A percentile compares a stretch with the other conserved stretches of the same genome.
Evolutionary conservation across 2,329 filamentous ascomycete species (phyloP).

Genomic region (Pseudocercospora pini-densiflorae): DNA sequence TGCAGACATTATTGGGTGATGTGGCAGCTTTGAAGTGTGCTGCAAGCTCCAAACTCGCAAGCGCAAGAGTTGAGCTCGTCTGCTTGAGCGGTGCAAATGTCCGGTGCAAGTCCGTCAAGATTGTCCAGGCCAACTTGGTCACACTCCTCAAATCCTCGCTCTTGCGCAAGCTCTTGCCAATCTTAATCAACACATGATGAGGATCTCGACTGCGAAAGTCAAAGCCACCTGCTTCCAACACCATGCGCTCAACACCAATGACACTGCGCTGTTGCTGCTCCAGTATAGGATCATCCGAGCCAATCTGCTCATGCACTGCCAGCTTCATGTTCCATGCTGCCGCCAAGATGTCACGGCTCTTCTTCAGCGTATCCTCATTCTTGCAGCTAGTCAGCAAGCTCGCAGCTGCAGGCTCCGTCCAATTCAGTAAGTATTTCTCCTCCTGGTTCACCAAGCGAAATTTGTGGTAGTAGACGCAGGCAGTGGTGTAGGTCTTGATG

Average conservation of each 20-base stretch:
- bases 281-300: slow-evolving; percentile 83
- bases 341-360: slow-evolving; percentile 89
- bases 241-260: slow-evolving; percentile 87
- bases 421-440: slow-evolving; percentile 69
- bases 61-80: slow-evolving; percentile 80
- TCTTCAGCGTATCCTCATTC: slow-evolving; percentile 97
- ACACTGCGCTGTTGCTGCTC: slow-evolving; percentile 79
- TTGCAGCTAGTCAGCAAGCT: slow-evolving; percentile 94
- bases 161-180: slow-evolving; percentile 46
- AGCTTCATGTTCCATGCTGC: slow-evolving; percentile 85
- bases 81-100: slow-evolving; percentile 94
- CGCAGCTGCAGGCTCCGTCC: slow-evolving; percentile 83
- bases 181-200: slow-evolving; percentile 82
- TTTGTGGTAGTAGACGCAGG: slow-evolving; percentile 90
- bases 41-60: slow-evolving; percentile 81
- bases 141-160: slow-evolving; percentile 53
- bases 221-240: slow-evolving; percentile 90
- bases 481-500: slow-evolving; percentile 88
- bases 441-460: slow-evolving; percentile 87
- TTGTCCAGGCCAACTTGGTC: slow-evolving; percentile 71
- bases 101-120: slow-evolving; percentile 88
- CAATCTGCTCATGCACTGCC: slow-evolving; percentile 65
- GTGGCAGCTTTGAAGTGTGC: slow-evolving; percentile 59
- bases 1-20: slow-evolving; percentile 24
- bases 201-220: slow-evolving; percentile 91